phyloP scores from a whole-genome alignment of 768 basidiomycete species.

The Scleroderma citrinum region DNA sequence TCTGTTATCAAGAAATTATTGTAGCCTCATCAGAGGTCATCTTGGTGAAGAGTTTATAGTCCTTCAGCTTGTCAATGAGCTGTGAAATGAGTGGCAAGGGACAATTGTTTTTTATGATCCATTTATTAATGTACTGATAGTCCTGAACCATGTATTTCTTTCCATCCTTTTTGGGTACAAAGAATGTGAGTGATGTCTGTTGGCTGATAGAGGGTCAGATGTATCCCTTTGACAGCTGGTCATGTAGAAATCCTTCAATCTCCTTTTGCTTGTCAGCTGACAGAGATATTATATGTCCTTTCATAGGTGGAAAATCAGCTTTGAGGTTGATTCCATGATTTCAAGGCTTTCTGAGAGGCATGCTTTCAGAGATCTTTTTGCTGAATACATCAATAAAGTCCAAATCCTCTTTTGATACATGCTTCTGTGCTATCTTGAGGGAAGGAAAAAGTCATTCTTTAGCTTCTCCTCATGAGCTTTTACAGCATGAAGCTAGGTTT shows the following conservation, averaged over 20 bases:
- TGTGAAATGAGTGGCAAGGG: not conserved
- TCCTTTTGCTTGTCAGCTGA: not conserved
- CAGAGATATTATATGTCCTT: not conserved
- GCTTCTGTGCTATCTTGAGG: not conserved
- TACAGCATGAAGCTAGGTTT: not conserved
- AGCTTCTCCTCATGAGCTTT: too few relatives aligned
- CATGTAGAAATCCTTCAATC: constrained; percentile 5
- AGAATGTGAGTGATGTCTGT: constrained; percentile 8
- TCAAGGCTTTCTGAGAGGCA: not conserved
- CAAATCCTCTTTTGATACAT: not conserved
- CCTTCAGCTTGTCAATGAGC: not conserved
- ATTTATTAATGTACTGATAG: constrained; percentile 12
- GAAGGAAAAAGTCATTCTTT: too few relatives aligned
- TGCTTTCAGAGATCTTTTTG: not conserved
- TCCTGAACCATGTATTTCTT: constrained; percentile 9
- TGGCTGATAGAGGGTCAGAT: constrained; percentile 10
- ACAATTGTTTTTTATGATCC: not conserved
- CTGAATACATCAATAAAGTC: constrained; percentile 1
- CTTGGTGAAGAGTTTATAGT: constrained; percentile 1
- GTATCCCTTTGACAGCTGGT: constrained; percentile 3
- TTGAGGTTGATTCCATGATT: constrained; percentile 6
- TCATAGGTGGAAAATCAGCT: not conserved
- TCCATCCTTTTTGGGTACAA: constrained; percentile 8
- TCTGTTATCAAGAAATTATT: constrained; percentile 11
- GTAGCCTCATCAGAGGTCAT: constrained; percentile 17